Evolutionary conservation across 2,329 filamentous ascomycete genomes (phyloP).

Genomic region (Phyllosticta paracitricarpa): DNA sequence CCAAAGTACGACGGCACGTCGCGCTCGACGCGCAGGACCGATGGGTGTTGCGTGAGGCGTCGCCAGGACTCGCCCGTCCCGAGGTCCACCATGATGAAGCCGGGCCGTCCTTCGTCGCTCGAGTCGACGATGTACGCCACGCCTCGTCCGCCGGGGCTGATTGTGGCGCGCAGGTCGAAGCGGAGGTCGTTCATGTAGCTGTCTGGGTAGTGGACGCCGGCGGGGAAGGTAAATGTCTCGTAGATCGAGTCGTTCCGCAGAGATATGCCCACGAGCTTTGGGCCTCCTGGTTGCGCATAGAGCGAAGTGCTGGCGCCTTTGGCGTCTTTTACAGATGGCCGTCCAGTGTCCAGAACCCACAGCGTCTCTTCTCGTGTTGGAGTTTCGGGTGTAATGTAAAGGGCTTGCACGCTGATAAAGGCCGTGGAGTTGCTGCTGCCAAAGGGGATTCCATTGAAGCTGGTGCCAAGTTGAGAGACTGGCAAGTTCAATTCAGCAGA

Average conservation of each 20-base stretch:
- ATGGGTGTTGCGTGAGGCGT: conserved; percentile 33
- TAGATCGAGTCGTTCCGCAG: conserved; percentile 36
- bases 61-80: conserved; percentile 39
- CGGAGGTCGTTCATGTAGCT: conserved; percentile 44
- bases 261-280: conserved; percentile 42
- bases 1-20: conserved; percentile 40
- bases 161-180: conserved; percentile 35
- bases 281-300: conserved; percentile 33
- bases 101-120: conserved; percentile 36
- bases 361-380: conserved; percentile 20
- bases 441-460: conserved; percentile 35
- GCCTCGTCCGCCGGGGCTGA: conserved; percentile 33
- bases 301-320: conserved; percentile 31
- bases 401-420: conserved; percentile 40
- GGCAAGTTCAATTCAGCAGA: conserved; percentile 32
- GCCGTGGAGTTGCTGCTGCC: conserved; percentile 35
- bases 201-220: conserved; percentile 34
- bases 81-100: conserved; percentile 41
- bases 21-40: conserved; percentile 25
- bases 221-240: conserved; percentile 40
- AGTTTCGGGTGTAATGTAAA: conserved; percentile 38
- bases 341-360: conserved; percentile 44
- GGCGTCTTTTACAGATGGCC: conserved; percentile 26
- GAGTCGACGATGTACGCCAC: conserved; percentile 44
- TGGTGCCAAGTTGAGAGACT: conserved; percentile 34